phyloP scores from a whole-genome alignment of 495 filamentous ascomycete genomes.

The Penicillium diatomitis region DNA sequence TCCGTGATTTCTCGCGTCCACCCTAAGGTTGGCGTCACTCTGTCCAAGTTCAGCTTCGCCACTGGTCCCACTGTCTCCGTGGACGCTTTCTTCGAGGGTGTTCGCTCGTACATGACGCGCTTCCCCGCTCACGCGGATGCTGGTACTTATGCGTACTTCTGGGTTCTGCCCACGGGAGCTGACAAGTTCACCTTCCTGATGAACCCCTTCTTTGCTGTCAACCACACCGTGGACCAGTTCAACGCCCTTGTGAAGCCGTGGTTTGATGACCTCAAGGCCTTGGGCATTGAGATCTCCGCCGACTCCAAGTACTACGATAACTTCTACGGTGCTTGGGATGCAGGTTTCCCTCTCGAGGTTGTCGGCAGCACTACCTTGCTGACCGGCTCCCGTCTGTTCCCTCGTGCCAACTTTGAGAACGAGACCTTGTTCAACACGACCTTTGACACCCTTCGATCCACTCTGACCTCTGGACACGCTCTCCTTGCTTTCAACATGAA shows the following conservation, averaged over 20 bases:
- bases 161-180: slow-evolving; percentile 9
- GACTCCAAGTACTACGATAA: slow-evolving; percentile 41
- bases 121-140: slow-evolving; percentile 41
- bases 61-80: slow-evolving; percentile 21
- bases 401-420: slow-evolving; percentile 36
- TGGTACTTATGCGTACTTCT: slow-evolving; percentile 49
- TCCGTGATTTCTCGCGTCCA: slow-evolving; percentile 40
- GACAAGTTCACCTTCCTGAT: slow-evolving; percentile 11
- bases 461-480: slow-evolving; percentile 31
- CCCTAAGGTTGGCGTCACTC: slow-evolving; percentile 28
- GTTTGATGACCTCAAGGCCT: slow-evolving; percentile 25
- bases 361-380: slow-evolving; percentile 30
- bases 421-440: slow-evolving; percentile 30
- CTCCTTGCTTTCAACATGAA: slow-evolving; percentile 44
- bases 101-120: slow-evolving; percentile 36
- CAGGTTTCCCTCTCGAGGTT: slow-evolving; percentile 37
- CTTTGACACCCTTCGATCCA: slow-evolving; percentile 34
- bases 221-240: slow-evolving; percentile 39
- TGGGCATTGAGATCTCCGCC: slow-evolving; percentile 31
- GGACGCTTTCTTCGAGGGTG: slow-evolving; percentile 41
- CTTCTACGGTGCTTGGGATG: slow-evolving; percentile 39
- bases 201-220: slow-evolving; percentile 40
- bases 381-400: slow-evolving; percentile 44
- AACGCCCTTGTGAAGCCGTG: slow-evolving; percentile 38
- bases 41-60: slow-evolving; percentile 33